Evolutionary conservation across 2,329 filamentous ascomycete genomes (phyloP).

Genomic region (Didymella keratinophila): DNA sequence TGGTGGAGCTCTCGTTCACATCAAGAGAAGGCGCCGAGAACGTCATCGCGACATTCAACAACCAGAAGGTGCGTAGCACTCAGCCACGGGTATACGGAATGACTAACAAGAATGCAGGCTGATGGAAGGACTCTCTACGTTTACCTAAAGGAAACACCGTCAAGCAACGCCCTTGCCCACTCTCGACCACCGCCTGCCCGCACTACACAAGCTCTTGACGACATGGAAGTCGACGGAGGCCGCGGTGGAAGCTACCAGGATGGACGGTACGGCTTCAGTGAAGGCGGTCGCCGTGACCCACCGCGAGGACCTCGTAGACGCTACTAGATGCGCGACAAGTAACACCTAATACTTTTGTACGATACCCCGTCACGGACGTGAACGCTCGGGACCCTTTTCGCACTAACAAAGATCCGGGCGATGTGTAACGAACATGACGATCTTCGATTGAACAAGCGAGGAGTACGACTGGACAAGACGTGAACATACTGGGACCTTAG

Average conservation of each 20-base stretch:
- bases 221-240: constrained; percentile 54
- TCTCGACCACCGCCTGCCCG: constrained; percentile 33
- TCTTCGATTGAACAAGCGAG: constrained; percentile 1
- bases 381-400: neutral
- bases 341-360: constrained; percentile 29
- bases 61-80: constrained; percentile 69
- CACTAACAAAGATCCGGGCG: neutral
- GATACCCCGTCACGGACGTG: constrained; percentile 35
- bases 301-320: constrained; percentile 47
- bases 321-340: constrained; percentile 31
- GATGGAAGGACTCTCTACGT: constrained; percentile 78
- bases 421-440: neutral
- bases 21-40: constrained; percentile 75
- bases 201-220: constrained; percentile 40
- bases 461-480: constrained; percentile 1
- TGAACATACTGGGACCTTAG: constrained; percentile 1
- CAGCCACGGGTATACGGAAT: neutral
- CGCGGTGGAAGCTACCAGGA: constrained; percentile 53
- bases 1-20: constrained; percentile 79
- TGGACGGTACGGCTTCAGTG: constrained; percentile 54
- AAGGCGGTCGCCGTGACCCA: constrained; percentile 35
- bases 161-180: constrained; percentile 42
- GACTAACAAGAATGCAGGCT: constrained; percentile 62
- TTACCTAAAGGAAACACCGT: constrained; percentile 66
- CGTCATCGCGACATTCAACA: constrained; percentile 78